Conservation (phyloP, 2,329 filamentous ascomycete species). For the Exserohilum rostratum region DNA sequence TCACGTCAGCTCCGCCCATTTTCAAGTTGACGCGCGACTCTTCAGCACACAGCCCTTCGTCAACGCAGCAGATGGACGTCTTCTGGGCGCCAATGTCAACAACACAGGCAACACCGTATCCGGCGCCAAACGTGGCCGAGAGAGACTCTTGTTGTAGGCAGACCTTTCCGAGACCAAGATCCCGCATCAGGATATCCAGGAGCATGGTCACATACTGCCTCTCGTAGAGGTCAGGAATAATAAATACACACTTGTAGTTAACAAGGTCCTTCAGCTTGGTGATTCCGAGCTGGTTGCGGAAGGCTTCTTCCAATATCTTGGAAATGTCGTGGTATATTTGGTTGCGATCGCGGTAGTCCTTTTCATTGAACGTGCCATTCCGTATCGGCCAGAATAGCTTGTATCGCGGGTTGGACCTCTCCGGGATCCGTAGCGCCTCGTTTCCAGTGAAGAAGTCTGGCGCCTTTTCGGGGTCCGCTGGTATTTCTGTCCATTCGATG, state of each 20-base stretch:
- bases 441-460: constrained; percentile 81
- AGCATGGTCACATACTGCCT: constrained; percentile 87
- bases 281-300: constrained; percentile 82
- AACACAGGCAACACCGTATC: constrained; percentile 91
- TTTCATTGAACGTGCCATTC: constrained; percentile 86
- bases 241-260: constrained; percentile 94
- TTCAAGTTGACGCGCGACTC: constrained; percentile 96
- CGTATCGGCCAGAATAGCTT: constrained; percentile 92
- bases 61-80: constrained; percentile 94
- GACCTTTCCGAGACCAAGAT: constrained; percentile 86
- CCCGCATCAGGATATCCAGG: constrained; percentile 82
- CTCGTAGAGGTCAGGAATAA: constrained; percentile 96
- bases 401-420: constrained; percentile 86
- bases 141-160: constrained; percentile 97
- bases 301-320: constrained; percentile 81
- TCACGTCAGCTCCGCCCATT: constrained; percentile 89
- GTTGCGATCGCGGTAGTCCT: constrained; percentile 80
- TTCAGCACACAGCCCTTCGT: constrained; percentile 93
- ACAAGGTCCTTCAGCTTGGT: constrained; percentile 79
- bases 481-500: constrained; percentile 92
- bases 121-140: constrained; percentile 91
- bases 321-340: constrained; percentile 87
- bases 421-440: constrained; percentile 83
- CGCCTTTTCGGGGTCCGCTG: constrained; percentile 63
- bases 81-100: constrained; percentile 97